Conservation (phyloP, 306 rosid genomes). For the Cajanus cajan region DNA sequence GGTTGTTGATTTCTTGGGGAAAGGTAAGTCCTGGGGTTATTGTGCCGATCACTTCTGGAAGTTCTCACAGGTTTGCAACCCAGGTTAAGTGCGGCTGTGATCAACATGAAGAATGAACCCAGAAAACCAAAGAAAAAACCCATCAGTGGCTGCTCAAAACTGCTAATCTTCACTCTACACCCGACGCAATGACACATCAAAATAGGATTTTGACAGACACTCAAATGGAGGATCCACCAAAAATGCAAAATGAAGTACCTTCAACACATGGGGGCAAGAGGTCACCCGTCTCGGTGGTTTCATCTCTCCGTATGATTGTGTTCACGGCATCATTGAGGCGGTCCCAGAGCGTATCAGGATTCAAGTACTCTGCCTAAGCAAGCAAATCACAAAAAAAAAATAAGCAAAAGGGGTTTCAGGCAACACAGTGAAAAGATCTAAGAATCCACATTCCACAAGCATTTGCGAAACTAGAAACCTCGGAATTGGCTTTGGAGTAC, state of each 20-base stretch:
- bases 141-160: conserved; percentile 34
- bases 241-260: conserved; percentile 56
- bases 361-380: conserved; percentile 79
- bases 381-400: conserved; percentile 36
- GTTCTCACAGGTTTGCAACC: conserved; percentile 92
- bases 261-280: conserved; percentile 98
- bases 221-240: conserved; percentile 36
- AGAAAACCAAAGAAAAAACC: conserved; percentile 36
- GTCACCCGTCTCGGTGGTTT: conserved; percentile 78
- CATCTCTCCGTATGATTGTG: conserved; percentile 93
- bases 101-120: conserved; percentile 29
- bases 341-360: conserved; percentile 83
- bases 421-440: conserved; percentile 37
- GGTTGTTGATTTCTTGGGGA: conserved; percentile 67
- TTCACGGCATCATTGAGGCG: conserved; percentile 94
- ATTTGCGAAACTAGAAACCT: conserved; percentile 47
- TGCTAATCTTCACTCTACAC: conserved; percentile 11
- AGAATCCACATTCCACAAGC: conserved; percentile 35
- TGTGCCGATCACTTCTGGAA: conserved; percentile 95
- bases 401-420: conserved; percentile 32
- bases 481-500: conserved; percentile 98
- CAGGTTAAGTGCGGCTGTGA: conserved; percentile 93
- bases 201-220: conserved; percentile 28
- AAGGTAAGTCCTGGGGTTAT: conserved; percentile 84
- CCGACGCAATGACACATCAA: conserved; percentile 16